These are phyloP conservation scores for Thermothelomyces thermophilus DNA, from an alignment of 2,329 filamentous ascomycete species.

Conservation along the genomic window DNA sequence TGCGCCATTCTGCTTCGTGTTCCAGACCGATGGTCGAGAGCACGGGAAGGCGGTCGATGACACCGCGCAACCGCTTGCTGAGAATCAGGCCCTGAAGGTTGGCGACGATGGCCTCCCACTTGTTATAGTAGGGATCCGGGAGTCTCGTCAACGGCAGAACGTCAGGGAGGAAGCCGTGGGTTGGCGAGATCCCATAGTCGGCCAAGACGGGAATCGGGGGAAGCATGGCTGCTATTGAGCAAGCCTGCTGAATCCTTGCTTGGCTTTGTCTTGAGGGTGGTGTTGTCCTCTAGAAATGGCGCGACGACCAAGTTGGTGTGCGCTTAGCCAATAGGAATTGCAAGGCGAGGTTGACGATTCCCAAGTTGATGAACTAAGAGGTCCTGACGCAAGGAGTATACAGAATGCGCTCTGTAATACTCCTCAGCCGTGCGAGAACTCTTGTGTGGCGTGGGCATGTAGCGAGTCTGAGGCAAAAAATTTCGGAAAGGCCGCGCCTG, in stretches of 20 bases:
- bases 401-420: conserved; percentile 51
- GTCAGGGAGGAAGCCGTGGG: conserved; percentile 81
- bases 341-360: background rate
- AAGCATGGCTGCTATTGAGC: conserved; percentile 39
- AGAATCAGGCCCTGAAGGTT: conserved; percentile 85
- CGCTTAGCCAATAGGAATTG: conserved; percentile 2
- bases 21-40: conserved; percentile 76
- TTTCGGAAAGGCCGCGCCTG: conserved; percentile 2
- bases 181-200: conserved; percentile 73
- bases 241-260: background rate
- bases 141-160: conserved; percentile 72
- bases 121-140: conserved; percentile 85
- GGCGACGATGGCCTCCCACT: conserved; percentile 81
- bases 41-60: conserved; percentile 74
- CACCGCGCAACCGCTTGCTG: conserved; percentile 71
- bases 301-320: background rate
- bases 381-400: conserved; percentile 61
- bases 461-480: conserved; percentile 7
- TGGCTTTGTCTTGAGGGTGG: too few species aligned
- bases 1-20: conserved; percentile 83
- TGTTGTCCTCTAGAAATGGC: background rate
- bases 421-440: conserved; percentile 53
- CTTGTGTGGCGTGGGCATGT: conserved; percentile 32
- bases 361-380: conserved; percentile 24
- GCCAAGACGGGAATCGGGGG: conserved; percentile 56